A percentile compares a stretch with the other conserved stretches of the same genome.
Evolutionary conservation across 331 rosid genomes (phyloP).

Genomic region (Phaseolus coccineus): DNA sequence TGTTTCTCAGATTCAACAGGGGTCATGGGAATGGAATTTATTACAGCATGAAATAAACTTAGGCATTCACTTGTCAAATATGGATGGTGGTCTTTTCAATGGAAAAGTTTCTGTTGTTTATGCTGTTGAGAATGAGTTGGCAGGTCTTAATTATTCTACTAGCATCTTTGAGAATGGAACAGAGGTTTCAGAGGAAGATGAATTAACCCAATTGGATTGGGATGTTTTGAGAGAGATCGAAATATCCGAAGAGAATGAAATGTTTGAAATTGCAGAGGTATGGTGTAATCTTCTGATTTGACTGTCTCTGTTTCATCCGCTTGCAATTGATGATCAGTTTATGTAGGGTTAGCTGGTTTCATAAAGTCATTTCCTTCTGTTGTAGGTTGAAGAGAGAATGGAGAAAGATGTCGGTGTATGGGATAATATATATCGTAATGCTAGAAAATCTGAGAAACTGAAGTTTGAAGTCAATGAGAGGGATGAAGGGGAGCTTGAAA

Average conservation of each 20-base stretch:
- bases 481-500: slow-evolving; percentile 97
- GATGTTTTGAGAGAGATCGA: slow-evolving; percentile 70
- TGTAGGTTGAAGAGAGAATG: slow-evolving; percentile 80
- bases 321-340: slow-evolving; percentile 31
- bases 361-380: slow-evolving; percentile 36
- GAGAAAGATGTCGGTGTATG: slow-evolving; percentile 70
- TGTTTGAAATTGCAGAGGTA: slow-evolving; percentile 89
- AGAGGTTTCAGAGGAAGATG: slow-evolving; percentile 51
- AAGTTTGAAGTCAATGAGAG: slow-evolving; percentile 85
- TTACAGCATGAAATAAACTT: slow-evolving; percentile 58
- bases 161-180: slow-evolving; percentile 56
- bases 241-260: slow-evolving; percentile 80
- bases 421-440: slow-evolving; percentile 81
- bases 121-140: slow-evolving; percentile 73
- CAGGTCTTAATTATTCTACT: slow-evolving; percentile 49
- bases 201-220: slow-evolving; percentile 77
- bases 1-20: slow-evolving; percentile 72
- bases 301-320: slow-evolving; percentile 23
- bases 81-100: slow-evolving; percentile 44
- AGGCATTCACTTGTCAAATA: slow-evolving; percentile 35
- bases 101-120: slow-evolving; percentile 56
- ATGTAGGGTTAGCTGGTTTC: slow-evolving; percentile 37
- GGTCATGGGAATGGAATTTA: slow-evolving; percentile 84
- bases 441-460: slow-evolving; percentile 83
- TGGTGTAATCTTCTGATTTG: slow-evolving; percentile 38